Percentiles rank a stretch among this genome's conserved stretches.
These are phyloP conservation scores for Phytophthora constricta DNA, from an alignment of 352 stramenopile species.

Conservation along the genomic window DNA sequence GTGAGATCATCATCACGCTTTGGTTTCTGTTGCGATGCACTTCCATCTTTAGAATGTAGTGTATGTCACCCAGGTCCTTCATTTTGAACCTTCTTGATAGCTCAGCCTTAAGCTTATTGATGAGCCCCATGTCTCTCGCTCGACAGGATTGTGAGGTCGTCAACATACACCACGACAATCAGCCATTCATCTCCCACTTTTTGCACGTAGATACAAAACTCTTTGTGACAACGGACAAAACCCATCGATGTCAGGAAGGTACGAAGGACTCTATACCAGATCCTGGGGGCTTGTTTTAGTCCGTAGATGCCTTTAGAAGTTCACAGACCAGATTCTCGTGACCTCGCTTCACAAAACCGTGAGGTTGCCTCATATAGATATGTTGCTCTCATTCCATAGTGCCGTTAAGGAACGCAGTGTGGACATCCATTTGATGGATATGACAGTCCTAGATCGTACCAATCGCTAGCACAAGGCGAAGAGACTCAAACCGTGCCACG, in stretches of 20 bases:
- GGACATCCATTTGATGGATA: constrained; percentile 25
- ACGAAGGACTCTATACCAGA: constrained; percentile 34
- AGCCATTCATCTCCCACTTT: constrained; percentile 37
- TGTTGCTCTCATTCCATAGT: constrained; percentile 23
- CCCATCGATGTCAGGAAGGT: constrained; percentile 17
- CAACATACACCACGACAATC: constrained; percentile 38
- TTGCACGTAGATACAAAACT: constrained; percentile 26
- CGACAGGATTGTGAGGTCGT: constrained; percentile 36
- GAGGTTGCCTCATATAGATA: constrained; percentile 22
- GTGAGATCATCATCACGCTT: constrained; percentile 2
- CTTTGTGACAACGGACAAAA: constrained; percentile 35
- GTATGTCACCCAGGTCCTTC: constrained; percentile 28
- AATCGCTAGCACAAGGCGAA: constrained; percentile 14
- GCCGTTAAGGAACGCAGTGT: constrained; percentile 17
- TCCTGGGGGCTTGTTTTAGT: constrained; percentile 18
- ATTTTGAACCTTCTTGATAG: constrained; percentile 38
- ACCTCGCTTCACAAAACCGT: constrained; percentile 17
- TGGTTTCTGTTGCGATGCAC: background rate
- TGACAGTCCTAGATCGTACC: constrained; percentile 19
- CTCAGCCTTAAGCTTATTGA: constrained; percentile 26
- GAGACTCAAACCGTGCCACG: constrained; percentile 15
- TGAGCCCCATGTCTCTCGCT: constrained; percentile 12
- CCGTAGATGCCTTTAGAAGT: constrained; percentile 18
- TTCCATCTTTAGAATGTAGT: constrained; percentile 35
- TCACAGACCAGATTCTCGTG: constrained; percentile 23